A percentile compares a stretch with the other conserved stretches of the same genome.
Evolutionary conservation across 106 monocot species (phyloP).

Genomic region (Apostasia ramifera): DNA sequence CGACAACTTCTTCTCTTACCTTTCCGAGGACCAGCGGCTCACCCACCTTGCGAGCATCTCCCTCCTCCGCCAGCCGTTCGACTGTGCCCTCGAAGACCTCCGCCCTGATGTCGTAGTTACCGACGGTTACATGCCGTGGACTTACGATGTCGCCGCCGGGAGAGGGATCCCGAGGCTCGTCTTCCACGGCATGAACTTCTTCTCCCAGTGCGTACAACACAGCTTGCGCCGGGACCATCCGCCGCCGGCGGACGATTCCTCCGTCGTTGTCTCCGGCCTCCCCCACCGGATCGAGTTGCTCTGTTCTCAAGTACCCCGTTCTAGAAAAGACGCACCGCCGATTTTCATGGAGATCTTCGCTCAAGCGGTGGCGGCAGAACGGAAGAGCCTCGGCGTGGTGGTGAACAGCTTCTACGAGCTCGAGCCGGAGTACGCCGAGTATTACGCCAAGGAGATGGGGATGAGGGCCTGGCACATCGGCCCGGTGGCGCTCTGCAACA

Average conservation of each 20-base stretch:
- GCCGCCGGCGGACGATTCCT: background rate
- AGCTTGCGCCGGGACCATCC: background rate
- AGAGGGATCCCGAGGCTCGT: conserved; percentile 24
- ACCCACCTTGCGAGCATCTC: conserved; percentile 2
- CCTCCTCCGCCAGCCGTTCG: conserved; percentile 15
- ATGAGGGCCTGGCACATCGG: conserved; percentile 32
- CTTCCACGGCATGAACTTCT: conserved; percentile 27
- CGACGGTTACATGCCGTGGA: conserved; percentile 33
- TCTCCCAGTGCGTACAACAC: conserved; percentile 6
- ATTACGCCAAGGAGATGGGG: background rate
- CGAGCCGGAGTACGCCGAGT: conserved; percentile 24
- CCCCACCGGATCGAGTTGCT: conserved; percentile 28
- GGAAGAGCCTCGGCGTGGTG: conserved; percentile 14
- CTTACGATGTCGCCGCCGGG: conserved; percentile 15
- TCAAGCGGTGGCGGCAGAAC: conserved; percentile 2
- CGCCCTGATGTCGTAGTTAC: conserved; percentile 28
- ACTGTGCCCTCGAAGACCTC: background rate
- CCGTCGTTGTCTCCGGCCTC: conserved; percentile 17
- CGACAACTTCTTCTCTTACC: conserved; percentile 11
- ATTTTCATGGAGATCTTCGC: background rate
- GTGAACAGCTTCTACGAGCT: conserved; percentile 42
- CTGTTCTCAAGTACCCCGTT: background rate
- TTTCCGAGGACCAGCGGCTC: background rate
- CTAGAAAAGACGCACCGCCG: background rate
- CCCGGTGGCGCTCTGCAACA: conserved; percentile 21